These are phyloP conservation scores for Nyctanthes arbortristis DNA, from an alignment of 257 asterid species.

Conservation along the genomic window DNA sequence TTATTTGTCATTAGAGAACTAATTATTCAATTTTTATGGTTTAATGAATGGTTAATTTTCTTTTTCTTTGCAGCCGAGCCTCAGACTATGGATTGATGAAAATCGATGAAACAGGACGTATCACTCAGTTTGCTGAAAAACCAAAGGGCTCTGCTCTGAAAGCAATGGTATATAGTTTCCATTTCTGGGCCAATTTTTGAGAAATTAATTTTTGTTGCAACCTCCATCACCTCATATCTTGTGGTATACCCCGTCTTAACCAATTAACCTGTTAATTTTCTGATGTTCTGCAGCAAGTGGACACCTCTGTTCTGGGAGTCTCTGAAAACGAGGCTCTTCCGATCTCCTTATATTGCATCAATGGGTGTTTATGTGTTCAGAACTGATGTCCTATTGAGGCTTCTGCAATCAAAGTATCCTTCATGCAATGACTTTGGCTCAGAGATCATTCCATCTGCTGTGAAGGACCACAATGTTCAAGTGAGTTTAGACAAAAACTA, in stretches of 20 bases:
- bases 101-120: constrained; percentile 68
- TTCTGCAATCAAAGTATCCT: constrained; percentile 65
- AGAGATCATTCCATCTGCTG: constrained; percentile 93
- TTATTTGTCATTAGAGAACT: neutral
- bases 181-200: neutral
- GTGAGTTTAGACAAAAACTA: constrained; percentile 31
- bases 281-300: constrained; percentile 67
- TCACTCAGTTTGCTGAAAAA: constrained; percentile 82
- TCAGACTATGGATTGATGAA: constrained; percentile 92
- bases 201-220: neutral
- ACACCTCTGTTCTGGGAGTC: constrained; percentile 85
- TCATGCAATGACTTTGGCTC: constrained; percentile 92
- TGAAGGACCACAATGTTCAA: constrained; percentile 83
- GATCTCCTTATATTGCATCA: constrained; percentile 83
- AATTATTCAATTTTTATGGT: neutral
- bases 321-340: constrained; percentile 54
- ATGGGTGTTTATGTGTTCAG: constrained; percentile 93
- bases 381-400: constrained; percentile 74
- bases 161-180: constrained; percentile 82
- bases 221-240: neutral
- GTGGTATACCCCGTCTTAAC: neutral
- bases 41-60: constrained; percentile 13
- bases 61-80: constrained; percentile 68
- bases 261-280: neutral
- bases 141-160: constrained; percentile 77